Base-by-base conservation (phyloP, 371 early-diverging fungal genomes). In the Blakeslea trispora region DNA sequence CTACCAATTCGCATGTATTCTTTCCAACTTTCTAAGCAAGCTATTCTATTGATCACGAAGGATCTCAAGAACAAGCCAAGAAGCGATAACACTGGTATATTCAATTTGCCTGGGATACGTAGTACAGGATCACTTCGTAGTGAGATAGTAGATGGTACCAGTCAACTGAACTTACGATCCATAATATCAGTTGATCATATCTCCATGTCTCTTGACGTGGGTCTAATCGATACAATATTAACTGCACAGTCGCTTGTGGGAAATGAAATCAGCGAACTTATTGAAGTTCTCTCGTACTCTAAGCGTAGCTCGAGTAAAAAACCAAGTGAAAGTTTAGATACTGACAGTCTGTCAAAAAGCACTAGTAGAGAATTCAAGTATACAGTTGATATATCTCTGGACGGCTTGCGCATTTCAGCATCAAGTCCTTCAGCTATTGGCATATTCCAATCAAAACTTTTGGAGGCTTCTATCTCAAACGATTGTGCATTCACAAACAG, bases 201-300 rank as follows among this genome's bases (percentile, higher is more conserved):
- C 8, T 81, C 86, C 19, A 66, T 88, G 57, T 73, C 77, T 1
- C 61, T 91, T 49, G 81, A 87, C 58, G 90, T 80, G n/a, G 77
- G 83, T 50, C 75, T 91, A 64, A 76, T 91, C 54, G 91, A 92
- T 50, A 87, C 91, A 32, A 66, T 93, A 19, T 53, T 91, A 15
- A 92, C 91, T 0, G 83, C 91, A 3, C 92, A 92, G 45, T 87
- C 89, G 1, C 66, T 91, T 0, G 67, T 93, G 21, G 89, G 90
- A 2, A 84, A 81, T 42, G 94, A 93, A 67, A 61, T 90, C 41
- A 91, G 85, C 54, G 94, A 93, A 43, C 68, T 90, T 18, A 59
- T 90, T 5, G 92, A 92, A 44, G 79, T 90, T 1, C 49, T 90
- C 15, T 57, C 86, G 9, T 91, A 86, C 50, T 81, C 79, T 2